Base-by-base conservation (phyloP, 192 early-diverging fungal genomes). In the Coemansia sp. region DNA sequence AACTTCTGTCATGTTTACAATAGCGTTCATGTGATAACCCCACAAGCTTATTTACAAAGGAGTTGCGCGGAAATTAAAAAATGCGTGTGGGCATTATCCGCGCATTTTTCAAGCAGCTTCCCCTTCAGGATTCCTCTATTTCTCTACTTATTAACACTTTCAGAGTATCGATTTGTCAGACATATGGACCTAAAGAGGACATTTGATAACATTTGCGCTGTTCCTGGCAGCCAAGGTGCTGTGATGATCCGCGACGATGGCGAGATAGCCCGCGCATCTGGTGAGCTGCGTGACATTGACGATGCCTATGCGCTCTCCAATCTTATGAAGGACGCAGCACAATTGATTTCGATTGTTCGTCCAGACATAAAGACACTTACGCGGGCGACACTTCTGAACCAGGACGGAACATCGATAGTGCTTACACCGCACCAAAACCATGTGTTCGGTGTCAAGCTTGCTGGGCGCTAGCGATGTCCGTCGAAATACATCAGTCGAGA, bases 231-330 rank as follows among this genome's bases (percentile, higher is more conserved):
- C 57, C 23, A 65, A 15, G 79, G 79, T 2, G 79, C 79, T 2
- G 64, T 81, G 33, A 81, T 81, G 79, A 62, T 75, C 12, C 70
- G 70, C 16, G 79, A 81, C 5, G 73, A 75, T n/a, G 79, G 79
- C 7, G 60, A 74, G 25, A 67, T 81, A 57, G 63, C 56, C 16
- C 68, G 73, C 37, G 63, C 63, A 1, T 81, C 79, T 8, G 79
- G 79, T 6, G 55, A 61, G 33, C 33, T 75, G 59, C 34, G 64
- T 4, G 66, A 81, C 28, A 26, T 10, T 10, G 56, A 59, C 48
- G 79, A 81, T 51, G 70, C 66, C 13, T 68, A 57, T 43, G 66
- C 63, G 34, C 70, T 81, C 28, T 65, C 70, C 8, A 59, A 63
- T 7, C 42, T 81, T 20, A 72, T 72, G 66, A 81, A 72, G 57